A percentile compares a stretch with the other conserved stretches of the same genome.
Evolutionary conservation across 228 moss, liverwort and hornwort genomes (phyloP).

Genomic region (Sphagnum magellanicum): DNA sequence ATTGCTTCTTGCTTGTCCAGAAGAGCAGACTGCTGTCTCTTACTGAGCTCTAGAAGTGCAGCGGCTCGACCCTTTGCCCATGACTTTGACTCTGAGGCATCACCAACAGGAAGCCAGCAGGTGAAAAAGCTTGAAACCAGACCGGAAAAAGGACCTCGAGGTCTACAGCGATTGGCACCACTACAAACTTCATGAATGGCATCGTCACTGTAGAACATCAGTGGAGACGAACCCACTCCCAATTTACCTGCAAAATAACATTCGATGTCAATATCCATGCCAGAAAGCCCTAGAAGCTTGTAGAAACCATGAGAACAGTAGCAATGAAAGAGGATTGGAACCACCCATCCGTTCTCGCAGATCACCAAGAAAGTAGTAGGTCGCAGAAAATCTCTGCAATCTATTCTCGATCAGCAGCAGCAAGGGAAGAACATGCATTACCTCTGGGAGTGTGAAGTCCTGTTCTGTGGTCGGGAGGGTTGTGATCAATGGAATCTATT

Average conservation of each 20-base stretch:
- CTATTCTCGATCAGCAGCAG: too few relatives aligned
- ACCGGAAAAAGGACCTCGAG: slow-evolving; percentile 53
- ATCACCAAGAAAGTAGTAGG: too few relatives aligned
- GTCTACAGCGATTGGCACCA: slow-evolving; percentile 50
- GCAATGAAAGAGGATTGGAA: too few relatives aligned
- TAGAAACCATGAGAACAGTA: too few relatives aligned
- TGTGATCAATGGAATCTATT: background rate
- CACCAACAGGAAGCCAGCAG: slow-evolving; percentile 27
- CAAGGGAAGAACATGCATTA: too few relatives aligned
- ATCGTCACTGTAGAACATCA: slow-evolving; percentile 39
- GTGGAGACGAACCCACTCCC: slow-evolving; percentile 9
- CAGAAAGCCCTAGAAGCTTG: too few relatives aligned
- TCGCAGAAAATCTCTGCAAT: too few relatives aligned
- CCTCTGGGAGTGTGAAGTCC: too few relatives aligned
- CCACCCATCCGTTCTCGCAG: too few relatives aligned
- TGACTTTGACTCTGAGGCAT: slow-evolving; percentile 19
- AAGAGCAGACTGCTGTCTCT: slow-evolving; percentile 66
- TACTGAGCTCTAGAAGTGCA: slow-evolving; percentile 69
- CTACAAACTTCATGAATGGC: slow-evolving; percentile 35
- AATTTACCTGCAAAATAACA: background rate
- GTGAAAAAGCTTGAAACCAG: slow-evolving; percentile 51
- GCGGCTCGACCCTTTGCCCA: slow-evolving; percentile 48
- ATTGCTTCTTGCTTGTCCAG: slow-evolving; percentile 83
- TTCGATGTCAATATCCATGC: too few relatives aligned
- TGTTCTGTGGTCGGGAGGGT: too few relatives aligned